Evolutionary conservation across 768 basidiomycete genomes (phyloP), one percentile per base, ranked within the genome.

Genomic region (Phanerodontia chrysosporium): DNA sequence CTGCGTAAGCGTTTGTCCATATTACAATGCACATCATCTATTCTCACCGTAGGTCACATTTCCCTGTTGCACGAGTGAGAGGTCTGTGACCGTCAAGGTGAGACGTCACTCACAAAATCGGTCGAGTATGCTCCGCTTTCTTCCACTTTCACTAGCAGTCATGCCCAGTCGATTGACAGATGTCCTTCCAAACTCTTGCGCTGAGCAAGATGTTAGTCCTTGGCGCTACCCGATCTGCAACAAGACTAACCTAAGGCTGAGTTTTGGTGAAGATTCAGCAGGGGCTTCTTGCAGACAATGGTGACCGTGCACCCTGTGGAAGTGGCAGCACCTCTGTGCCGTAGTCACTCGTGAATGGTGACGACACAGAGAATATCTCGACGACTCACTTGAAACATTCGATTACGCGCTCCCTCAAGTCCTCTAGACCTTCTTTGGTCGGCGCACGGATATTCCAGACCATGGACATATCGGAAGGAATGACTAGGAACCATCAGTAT

Each of bases 121-220:
- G 91, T 92, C 5, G 89, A 92, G 12, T 88, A 90, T 45, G 78
- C 78, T 3, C 75, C 72, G 63, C 87, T 86, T 45, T 89, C 85
- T 78, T 83, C 84, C 61, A 82, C 79, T 6, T 66, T 58, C n/a
- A 5, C 64, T 69, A 2, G 65, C 84, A 81, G 67, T 88, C 84
- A 87, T 76, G 2, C 86, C 88, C 58, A 84, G 87, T 55, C 82
- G 82, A 60, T 81, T 84, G 14, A 77, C 70, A 28, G 83, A 77
- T 36, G 89, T 76, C 53, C 81, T 79, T 0, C 82, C 83, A 32
- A 90, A 85, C 67, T 89, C 87, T 12, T 76, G 78, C 2, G 84
- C 90, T 91, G 28, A 21, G 58, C 4, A 22, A 9, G 22, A n/a
- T 21, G 7, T 46, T 22, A 39, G 32, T 24, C 30, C 27, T 9